A percentile compares a stretch with the other conserved stretches of the same genome.
Evolutionary conservation across 2,329 filamentous ascomycete species (phyloP).

Genomic region (Beauveria rudraprayagi): DNA sequence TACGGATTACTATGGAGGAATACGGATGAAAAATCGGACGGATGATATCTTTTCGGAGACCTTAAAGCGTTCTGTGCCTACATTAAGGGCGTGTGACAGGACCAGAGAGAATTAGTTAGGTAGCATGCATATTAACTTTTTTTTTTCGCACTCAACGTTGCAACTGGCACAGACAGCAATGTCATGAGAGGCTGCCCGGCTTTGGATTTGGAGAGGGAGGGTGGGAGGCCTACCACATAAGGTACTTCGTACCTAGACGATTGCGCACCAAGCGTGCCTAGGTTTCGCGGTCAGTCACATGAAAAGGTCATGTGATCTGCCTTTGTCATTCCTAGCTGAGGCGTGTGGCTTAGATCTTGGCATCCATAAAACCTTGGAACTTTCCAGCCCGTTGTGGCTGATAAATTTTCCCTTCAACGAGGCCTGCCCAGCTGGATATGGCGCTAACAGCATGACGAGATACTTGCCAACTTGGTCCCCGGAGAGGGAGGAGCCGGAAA

Average conservation of each 20-base stretch:
- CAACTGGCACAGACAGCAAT: too few relatives aligned
- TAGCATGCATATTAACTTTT: too few relatives aligned
- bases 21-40: not conserved
- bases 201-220: not conserved
- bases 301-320: not conserved
- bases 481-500: not conserved
- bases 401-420: slow-evolving; percentile 3
- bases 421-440: slow-evolving; percentile 7
- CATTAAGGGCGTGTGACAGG: not conserved
- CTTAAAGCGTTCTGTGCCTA: not conserved
- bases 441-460: not conserved
- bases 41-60: not conserved
- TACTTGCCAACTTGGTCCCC: not conserved
- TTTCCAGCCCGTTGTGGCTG: slow-evolving; percentile 7
- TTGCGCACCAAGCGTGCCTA: too few relatives aligned
- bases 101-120: too few relatives aligned
- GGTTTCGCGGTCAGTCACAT: not conserved
- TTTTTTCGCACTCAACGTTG: too few relatives aligned
- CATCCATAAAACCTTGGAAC: not conserved
- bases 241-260: too few relatives aligned
- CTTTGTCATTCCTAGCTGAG: slow-evolving; percentile 8
- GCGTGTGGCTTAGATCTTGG: slow-evolving; percentile 10
- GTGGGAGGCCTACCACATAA: not conserved
- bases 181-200: not conserved
- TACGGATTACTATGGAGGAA: not conserved